These are phyloP conservation scores for Stenocarpella maydis DNA, from an alignment of 2,329 filamentous ascomycete genomes.

Conservation along the genomic window DNA sequence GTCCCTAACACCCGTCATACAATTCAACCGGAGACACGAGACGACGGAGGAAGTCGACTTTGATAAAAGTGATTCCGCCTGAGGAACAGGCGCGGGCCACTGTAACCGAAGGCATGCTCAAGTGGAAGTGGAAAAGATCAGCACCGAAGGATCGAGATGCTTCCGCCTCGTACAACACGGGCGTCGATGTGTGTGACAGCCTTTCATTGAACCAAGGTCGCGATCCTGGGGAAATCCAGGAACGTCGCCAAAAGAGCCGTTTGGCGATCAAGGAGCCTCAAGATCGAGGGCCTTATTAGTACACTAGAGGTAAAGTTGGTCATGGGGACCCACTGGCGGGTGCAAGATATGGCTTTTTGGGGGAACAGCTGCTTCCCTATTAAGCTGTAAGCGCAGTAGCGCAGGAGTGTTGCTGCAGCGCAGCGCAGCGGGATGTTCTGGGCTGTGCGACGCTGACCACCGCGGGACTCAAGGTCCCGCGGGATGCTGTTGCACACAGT, in stretches of 20 bases:
- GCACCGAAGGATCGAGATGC: constrained; percentile 1
- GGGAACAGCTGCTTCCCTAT: background rate
- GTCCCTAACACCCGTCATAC: background rate
- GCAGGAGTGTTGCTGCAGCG: constrained; percentile 4
- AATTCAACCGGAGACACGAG: background rate
- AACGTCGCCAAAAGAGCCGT: background rate
- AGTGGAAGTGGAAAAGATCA: background rate
- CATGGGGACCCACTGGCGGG: background rate
- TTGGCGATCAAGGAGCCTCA: constrained; percentile 21
- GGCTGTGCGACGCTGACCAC: constrained; percentile 11
- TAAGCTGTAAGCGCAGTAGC: background rate
- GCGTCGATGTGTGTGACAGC: background rate
- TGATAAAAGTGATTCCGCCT: background rate
- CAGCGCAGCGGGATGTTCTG: constrained; percentile 4
- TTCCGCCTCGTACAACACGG: constrained; percentile 6
- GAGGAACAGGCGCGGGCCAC: background rate
- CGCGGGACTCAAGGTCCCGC: background rate
- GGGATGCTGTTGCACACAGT: background rate
- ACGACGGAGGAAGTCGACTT: background rate
- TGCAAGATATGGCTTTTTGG: background rate
- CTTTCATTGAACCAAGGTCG: background rate
- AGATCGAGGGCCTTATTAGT: constrained; percentile 5
- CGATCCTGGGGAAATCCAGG: constrained; percentile 22
- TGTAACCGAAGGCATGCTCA: background rate
- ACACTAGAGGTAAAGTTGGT: background rate